Evolutionary conservation across 257 asterid species (phyloP), one percentile per base, ranked within the genome.

Genomic region (Verbascum thapsus): DNA sequence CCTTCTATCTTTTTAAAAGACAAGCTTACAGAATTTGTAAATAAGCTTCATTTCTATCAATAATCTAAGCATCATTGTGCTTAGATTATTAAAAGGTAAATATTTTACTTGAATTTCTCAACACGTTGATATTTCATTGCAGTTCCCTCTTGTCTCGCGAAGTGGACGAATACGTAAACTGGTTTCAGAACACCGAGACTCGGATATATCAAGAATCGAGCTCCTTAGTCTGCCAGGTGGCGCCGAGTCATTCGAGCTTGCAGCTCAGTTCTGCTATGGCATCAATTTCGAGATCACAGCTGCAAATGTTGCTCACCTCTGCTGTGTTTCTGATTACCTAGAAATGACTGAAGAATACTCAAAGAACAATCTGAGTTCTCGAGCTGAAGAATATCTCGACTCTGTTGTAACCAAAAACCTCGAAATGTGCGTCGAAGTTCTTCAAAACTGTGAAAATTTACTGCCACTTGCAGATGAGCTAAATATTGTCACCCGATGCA

Each of bases 61-160:
- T 26, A 26, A 26, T 26, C 32, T 26, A 26, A 26, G 32, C 32
- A 26, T 26, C 32, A 26, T 1, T 26, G 32, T 26, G 32, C 32
- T 23, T 2, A 26, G 10, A 10, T 5, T 53, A 12, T 54, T 23
- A 22, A 50, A 34, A 34, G 37, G 47, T 3, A 58, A 42, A 15
- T 41, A 16, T 66, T 68, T 22, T 35, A 19, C 59, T 53, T 53
- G 53, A 50, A 20, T 18, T 26, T 44, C 45, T 51, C 4, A 37
- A 38, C 51, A 42, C 12, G n/a, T 39, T 59, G 22, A 42, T 34
- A 22, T 26, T 41, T 48, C 30, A 58, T 17, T 68, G 84, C 91
- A 94, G 99, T 94, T 90, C 67, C 98, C 96, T 55, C 92, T 94
- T 7, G 99, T 90, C 54, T 87, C 99, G 0, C 76, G 96, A 51